Conservation (phyloP, 2,329 filamentous ascomycete genomes). For the Fusarium burgessii region DNA sequence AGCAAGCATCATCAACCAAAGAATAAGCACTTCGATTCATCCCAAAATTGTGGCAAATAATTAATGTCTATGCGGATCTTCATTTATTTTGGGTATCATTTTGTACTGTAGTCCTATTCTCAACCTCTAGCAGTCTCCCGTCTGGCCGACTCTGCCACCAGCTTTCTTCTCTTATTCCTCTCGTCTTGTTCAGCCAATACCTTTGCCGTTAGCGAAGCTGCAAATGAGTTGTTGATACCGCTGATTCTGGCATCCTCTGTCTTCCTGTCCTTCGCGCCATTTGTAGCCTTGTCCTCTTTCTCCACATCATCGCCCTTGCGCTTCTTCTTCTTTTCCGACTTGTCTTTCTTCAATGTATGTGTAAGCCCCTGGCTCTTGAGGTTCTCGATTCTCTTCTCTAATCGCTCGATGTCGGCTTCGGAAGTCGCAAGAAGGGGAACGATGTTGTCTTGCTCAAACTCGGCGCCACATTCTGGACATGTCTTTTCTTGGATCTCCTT, state of each 20-base stretch:
- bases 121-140: constrained; percentile 35
- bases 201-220: constrained; percentile 85
- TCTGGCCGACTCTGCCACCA: constrained; percentile 55
- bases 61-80: not conserved
- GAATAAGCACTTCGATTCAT: not conserved
- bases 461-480: constrained; percentile 79
- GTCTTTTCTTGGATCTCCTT: constrained; percentile 76
- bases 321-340: constrained; percentile 74
- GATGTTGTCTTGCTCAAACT: constrained; percentile 79
- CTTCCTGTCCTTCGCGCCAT: constrained; percentile 43
- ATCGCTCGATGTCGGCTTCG: constrained; percentile 75
- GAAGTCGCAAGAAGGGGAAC: constrained; percentile 83
- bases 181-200: constrained; percentile 90
- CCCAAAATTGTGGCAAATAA: not conserved
- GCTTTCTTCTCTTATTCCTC: constrained; percentile 80
- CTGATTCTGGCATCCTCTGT: constrained; percentile 55
- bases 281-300: constrained; percentile 63
- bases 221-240: constrained; percentile 88
- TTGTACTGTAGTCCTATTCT: not conserved
- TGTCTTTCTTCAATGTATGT: constrained; percentile 89
- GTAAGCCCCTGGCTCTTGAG: constrained; percentile 79
- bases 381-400: constrained; percentile 75
- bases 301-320: constrained; percentile 64
- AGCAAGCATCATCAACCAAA: too few species aligned
- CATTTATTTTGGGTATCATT: constrained; percentile 41